Evolutionary conservation across 352 stramenopile genomes (phyloP).

Genomic region (Peronospora farinosa): DNA sequence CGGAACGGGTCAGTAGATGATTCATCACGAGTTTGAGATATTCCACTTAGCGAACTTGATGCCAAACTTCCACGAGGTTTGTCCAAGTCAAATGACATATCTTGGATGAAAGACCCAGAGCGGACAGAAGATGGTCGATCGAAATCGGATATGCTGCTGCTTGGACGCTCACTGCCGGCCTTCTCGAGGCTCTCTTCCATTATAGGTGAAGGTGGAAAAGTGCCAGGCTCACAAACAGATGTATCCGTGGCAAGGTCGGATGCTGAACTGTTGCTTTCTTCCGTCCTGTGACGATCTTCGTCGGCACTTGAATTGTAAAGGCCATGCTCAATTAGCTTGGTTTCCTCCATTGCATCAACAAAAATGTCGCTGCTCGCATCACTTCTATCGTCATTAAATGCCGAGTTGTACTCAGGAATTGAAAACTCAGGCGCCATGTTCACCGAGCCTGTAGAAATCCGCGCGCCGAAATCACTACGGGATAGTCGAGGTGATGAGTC

Average conservation of each 20-base stretch:
- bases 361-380: constrained; percentile 30
- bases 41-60: constrained; percentile 24
- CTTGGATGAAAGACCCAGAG: constrained; percentile 30
- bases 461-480: constrained; percentile 1
- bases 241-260: constrained; percentile 10
- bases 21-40: constrained; percentile 15
- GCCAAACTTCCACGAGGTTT: constrained; percentile 32
- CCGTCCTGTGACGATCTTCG: constrained; percentile 8
- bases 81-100: constrained; percentile 32
- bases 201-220: neutral
- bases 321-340: constrained; percentile 10
- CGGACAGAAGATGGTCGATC: constrained; percentile 25
- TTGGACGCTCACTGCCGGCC: constrained; percentile 11
- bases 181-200: constrained; percentile 8
- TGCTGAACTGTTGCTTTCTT: constrained; percentile 5
- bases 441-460: constrained; percentile 7
- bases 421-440: constrained; percentile 16
- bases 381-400: constrained; percentile 18
- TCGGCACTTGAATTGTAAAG: constrained; percentile 4
- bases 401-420: constrained; percentile 15
- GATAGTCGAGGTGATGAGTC: constrained; percentile 6
- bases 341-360: constrained; percentile 28
- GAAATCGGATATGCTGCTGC: constrained; percentile 31
- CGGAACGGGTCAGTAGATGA: constrained; percentile 17
- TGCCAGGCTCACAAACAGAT: neutral